Conservation (phyloP, 805 yeast genomes). For the Kodamaea sagamina region DNA sequence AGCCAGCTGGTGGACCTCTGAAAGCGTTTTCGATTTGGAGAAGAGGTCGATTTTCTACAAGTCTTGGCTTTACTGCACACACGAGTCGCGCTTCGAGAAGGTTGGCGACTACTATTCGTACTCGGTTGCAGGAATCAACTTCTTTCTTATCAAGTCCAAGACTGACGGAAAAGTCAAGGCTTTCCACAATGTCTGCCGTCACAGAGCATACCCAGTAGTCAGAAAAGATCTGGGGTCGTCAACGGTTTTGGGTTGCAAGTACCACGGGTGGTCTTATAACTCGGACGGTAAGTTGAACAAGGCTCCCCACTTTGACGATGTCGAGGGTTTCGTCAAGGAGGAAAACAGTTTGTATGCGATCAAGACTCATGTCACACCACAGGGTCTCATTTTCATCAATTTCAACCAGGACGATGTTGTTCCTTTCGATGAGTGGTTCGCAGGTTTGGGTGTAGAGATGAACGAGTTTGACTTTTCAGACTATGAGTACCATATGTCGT, state of each 20-base stretch:
- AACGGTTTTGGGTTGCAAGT: slow-evolving; percentile 57
- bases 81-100: slow-evolving; percentile 52
- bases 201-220: slow-evolving; percentile 63
- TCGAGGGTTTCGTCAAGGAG: slow-evolving; percentile 57
- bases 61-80: slow-evolving; percentile 58
- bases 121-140: slow-evolving; percentile 53
- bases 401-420: slow-evolving; percentile 47
- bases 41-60: slow-evolving; percentile 58
- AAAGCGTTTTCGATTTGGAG: slow-evolving; percentile 57
- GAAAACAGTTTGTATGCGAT: slow-evolving; percentile 58
- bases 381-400: slow-evolving; percentile 59
- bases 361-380: slow-evolving; percentile 53
- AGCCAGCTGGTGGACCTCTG: slow-evolving; percentile 67
- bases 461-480: slow-evolving; percentile 60
- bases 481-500: slow-evolving; percentile 65
- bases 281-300: slow-evolving; percentile 60
- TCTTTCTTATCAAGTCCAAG: slow-evolving; percentile 56
- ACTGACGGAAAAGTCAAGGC: slow-evolving; percentile 51
- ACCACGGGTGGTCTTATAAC: slow-evolving; percentile 68
- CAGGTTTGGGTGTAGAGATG: slow-evolving; percentile 53
- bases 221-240: slow-evolving; percentile 62
- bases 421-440: slow-evolving; percentile 55
- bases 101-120: slow-evolving; percentile 59
- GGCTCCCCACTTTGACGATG: slow-evolving; percentile 63
- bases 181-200: slow-evolving; percentile 66